Percentiles rank a stretch among this genome's conserved stretches.
Evolutionary conservation across 2,329 filamentous ascomycete genomes (phyloP).

Genomic region (Aureobasidium sp.): DNA sequence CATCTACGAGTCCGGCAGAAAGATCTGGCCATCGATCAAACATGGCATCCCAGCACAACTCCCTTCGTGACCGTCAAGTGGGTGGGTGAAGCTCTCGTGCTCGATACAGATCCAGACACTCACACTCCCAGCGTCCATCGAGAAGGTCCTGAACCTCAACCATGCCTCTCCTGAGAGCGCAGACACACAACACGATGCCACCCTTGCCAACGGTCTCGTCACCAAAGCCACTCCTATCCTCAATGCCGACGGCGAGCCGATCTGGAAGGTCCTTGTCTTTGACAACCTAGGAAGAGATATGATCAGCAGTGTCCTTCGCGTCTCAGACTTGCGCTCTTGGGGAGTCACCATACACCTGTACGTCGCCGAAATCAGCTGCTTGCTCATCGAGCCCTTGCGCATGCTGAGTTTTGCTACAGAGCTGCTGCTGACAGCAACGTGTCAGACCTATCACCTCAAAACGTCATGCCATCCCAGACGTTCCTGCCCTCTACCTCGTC

Average conservation of each 20-base stretch:
- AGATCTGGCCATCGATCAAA: conserved; percentile 23
- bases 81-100: conserved; percentile 36
- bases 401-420: conserved; percentile 25
- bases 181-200: conserved; percentile 54
- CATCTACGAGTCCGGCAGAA: not conserved
- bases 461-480: conserved; percentile 87
- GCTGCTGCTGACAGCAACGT: conserved; percentile 13
- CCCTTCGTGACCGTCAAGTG: conserved; percentile 64
- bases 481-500: conserved; percentile 92
- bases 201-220: conserved; percentile 53
- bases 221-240: conserved; percentile 70
- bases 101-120: conserved; percentile 4
- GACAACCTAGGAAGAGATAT: conserved; percentile 88
- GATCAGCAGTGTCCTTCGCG: conserved; percentile 89
- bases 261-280: conserved; percentile 97
- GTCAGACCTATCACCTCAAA: conserved; percentile 65
- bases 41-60: conserved; percentile 50
- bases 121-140: conserved; percentile 66
- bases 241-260: conserved; percentile 79
- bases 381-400: not conserved
- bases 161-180: conserved; percentile 50
- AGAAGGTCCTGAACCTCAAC: conserved; percentile 93
- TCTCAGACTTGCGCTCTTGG: conserved; percentile 85
- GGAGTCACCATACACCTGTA: conserved; percentile 97
- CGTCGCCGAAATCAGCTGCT: conserved; percentile 21